These are phyloP conservation scores for Bipolaris victoriae DNA, from an alignment of 2,329 filamentous ascomycete genomes.

Conservation along the genomic window DNA sequence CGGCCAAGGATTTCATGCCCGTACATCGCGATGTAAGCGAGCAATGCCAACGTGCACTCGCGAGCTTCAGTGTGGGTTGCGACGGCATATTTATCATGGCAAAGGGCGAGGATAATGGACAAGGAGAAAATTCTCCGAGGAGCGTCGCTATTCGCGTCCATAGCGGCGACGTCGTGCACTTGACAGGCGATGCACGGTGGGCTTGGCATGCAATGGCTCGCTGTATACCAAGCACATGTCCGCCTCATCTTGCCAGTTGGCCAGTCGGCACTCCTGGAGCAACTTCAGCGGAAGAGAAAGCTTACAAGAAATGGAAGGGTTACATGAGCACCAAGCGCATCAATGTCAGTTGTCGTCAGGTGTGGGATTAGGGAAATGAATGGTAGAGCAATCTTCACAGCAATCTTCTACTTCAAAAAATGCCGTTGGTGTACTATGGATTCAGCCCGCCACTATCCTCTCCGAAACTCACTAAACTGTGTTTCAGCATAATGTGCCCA, in stretches of 20 bases:
- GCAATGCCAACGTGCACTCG: conserved; percentile 77
- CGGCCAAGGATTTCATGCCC: conserved; percentile 87
- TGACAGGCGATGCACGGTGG: conserved; percentile 80
- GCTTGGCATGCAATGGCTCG: conserved; percentile 97
- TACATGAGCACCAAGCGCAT: conserved; percentile 50
- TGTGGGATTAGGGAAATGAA: conserved; percentile 42
- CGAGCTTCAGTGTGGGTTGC: conserved; percentile 89
- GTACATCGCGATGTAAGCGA: conserved; percentile 95
- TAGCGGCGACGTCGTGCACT: conserved; percentile 89
- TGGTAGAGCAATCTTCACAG: not conserved
- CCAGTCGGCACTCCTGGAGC: conserved; percentile 57
- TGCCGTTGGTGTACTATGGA: not conserved
- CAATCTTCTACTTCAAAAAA: not conserved
- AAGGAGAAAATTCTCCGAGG: conserved; percentile 37
- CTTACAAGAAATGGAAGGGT: conserved; percentile 49
- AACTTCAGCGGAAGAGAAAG: conserved; percentile 39
- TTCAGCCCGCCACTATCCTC: not conserved
- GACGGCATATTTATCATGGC: conserved; percentile 85
- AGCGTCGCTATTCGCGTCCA: conserved; percentile 59
- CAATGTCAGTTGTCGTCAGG: conserved; percentile 51
- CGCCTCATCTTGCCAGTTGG: conserved; percentile 75
- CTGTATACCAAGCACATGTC: conserved; percentile 80
- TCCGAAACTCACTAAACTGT: not conserved
- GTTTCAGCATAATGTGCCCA: not conserved
- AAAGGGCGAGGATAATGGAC: conserved; percentile 48